Conservation (phyloP, 2,329 filamentous ascomycete species). For the Nannizziopsis arthrosporioides region DNA sequence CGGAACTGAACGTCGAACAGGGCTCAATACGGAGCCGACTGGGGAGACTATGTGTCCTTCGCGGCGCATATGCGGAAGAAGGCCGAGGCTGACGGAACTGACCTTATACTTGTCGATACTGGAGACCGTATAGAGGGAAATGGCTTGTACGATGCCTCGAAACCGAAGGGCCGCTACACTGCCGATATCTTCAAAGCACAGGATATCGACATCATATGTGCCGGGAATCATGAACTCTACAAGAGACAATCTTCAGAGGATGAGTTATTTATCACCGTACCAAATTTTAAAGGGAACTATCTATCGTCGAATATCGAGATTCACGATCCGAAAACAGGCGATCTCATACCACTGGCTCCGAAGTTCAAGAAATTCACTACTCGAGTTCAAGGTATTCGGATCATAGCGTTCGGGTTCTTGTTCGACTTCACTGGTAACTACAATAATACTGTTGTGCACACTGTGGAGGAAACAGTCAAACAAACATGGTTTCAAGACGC, state of each 20-base stretch:
- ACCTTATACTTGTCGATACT: conserved; percentile 88
- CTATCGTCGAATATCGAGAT: conserved; percentile 91
- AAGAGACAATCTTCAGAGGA: conserved; percentile 61
- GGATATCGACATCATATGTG: conserved; percentile 69
- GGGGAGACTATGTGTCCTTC: conserved; percentile 96
- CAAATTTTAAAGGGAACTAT: conserved; percentile 69
- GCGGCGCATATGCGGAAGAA: conserved; percentile 66
- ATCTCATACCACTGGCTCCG: conserved; percentile 63
- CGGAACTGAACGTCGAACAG: not conserved
- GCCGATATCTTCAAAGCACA: conserved; percentile 80
- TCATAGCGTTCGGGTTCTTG: conserved; percentile 85
- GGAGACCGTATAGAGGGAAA: conserved; percentile 91
- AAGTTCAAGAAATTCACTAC: conserved; percentile 84
- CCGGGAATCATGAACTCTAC: conserved; percentile 94
- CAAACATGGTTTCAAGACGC: conserved; percentile 82
- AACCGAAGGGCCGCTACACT: conserved; percentile 76
- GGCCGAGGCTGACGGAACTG: conserved; percentile 65
- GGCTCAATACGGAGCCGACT: conserved; percentile 67
- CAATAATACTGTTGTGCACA: conserved; percentile 78
- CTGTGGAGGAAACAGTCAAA: conserved; percentile 66
- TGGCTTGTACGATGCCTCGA: conserved; percentile 81
- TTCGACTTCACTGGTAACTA: conserved; percentile 87
- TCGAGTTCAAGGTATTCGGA: conserved; percentile 70
- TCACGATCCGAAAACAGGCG: conserved; percentile 57
- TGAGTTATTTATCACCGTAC: conserved; percentile 70